These are phyloP conservation scores for Flagelloscypha sp. DNA, from an alignment of 768 basidiomycete species.

Conservation along the genomic window DNA sequence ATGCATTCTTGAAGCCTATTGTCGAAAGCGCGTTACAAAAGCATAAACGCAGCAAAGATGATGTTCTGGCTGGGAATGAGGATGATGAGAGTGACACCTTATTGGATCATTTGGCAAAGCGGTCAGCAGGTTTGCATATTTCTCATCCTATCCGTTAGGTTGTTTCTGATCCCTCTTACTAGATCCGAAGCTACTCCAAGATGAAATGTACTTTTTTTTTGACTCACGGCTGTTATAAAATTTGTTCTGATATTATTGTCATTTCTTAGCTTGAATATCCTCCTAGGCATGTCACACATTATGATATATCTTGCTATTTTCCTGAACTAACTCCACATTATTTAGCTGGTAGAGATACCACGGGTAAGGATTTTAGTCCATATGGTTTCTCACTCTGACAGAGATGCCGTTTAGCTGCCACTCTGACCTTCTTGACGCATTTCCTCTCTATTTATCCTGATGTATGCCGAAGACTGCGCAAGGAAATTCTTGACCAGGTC, in stretches of 20 bases:
- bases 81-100: constrained; percentile 34
- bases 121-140: constrained; percentile 29
- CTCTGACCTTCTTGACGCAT: constrained; percentile 23
- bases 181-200: constrained; percentile 42
- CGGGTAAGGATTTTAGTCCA: constrained; percentile 35
- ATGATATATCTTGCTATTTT: not conserved
- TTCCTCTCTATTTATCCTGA: constrained; percentile 17
- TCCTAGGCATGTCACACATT: constrained; percentile 26
- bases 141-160: not conserved
- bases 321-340: not conserved
- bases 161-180: not conserved
- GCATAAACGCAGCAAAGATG: no score
- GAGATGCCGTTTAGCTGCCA: constrained; percentile 22
- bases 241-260: not conserved
- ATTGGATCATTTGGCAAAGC: constrained; percentile 44
- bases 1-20: constrained; percentile 47
- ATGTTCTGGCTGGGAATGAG: constrained; percentile 23
- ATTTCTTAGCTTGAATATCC: constrained; percentile 30
- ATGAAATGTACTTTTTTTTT: constrained; percentile 29
- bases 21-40: constrained; percentile 36
- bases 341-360: constrained; percentile 38
- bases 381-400: constrained; percentile 26
- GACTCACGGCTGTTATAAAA: not conserved
- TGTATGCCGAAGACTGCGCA: constrained; percentile 12
- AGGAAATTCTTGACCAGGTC: constrained; percentile 22